These are phyloP conservation scores for Starmerella potacharoeniae DNA, from an alignment of 805 yeast species.

Conservation along the genomic window DNA sequence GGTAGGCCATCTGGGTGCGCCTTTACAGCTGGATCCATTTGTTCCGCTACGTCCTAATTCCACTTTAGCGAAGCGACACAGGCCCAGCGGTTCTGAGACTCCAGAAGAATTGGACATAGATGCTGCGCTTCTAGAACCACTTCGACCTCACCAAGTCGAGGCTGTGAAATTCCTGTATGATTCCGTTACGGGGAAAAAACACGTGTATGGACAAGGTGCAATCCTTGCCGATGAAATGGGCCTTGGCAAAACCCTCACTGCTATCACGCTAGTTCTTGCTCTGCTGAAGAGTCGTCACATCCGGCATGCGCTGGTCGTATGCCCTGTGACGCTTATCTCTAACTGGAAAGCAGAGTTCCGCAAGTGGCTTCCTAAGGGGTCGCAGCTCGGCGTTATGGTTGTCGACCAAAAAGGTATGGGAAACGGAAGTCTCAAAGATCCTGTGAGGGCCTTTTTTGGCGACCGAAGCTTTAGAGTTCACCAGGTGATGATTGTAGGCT, in stretches of 20 bases:
- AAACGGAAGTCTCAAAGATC: constrained; percentile 13
- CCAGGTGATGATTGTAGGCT: constrained; percentile 76
- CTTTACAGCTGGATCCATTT: not conserved
- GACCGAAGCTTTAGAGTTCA: constrained; percentile 54
- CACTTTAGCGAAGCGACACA: not conserved
- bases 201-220: constrained; percentile 50
- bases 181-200: constrained; percentile 62
- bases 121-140: constrained; percentile 4
- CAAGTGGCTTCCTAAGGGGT: constrained; percentile 60
- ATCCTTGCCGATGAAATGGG: constrained; percentile 97
- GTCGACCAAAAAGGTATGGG: constrained; percentile 33
- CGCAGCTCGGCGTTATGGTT: constrained; percentile 55
- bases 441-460: constrained; percentile 31
- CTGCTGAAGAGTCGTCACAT: constrained; percentile 38
- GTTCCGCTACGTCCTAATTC: not conserved
- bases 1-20: not conserved
- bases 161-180: constrained; percentile 76
- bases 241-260: constrained; percentile 76
- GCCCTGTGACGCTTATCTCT: constrained; percentile 79
- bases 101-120: not conserved
- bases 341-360: constrained; percentile 84
- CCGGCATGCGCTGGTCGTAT: constrained; percentile 61
- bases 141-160: constrained; percentile 80
- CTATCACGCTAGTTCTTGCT: constrained; percentile 78
- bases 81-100: not conserved